Evolutionary conservation across 2,329 filamentous ascomycete genomes (phyloP).

Genomic region (Nigrograna mackinnonii): DNA sequence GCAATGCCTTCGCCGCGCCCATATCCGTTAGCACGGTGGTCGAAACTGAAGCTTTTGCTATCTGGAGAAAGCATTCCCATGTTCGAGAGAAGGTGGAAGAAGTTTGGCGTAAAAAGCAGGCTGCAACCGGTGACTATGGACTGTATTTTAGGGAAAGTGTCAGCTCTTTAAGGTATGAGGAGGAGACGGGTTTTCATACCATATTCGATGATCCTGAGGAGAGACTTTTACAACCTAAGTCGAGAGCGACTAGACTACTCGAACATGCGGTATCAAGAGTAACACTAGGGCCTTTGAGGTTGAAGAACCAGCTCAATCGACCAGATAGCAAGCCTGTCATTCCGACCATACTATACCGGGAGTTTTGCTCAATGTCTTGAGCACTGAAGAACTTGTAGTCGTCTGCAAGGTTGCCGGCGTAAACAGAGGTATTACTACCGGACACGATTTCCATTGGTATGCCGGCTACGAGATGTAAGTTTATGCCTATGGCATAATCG

Average conservation of each 20-base stretch:
- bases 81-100: too few species aligned
- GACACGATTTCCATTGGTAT: conserved; percentile 2
- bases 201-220: conserved; percentile 18
- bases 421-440: conserved; percentile 4
- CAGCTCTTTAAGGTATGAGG: too few species aligned
- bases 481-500: too few species aligned
- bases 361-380: too few species aligned
- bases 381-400: too few species aligned
- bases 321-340: too few species aligned
- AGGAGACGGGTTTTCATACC: too few species aligned
- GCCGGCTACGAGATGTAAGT: conserved; percentile 3
- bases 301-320: conserved; percentile 16
- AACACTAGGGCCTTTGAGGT: conserved; percentile 1
- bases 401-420: conserved; percentile 1
- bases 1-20: conserved; percentile 57
- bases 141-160: too few species aligned
- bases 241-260: conserved; percentile 12
- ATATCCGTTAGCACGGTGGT: background rate
- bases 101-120: conserved; percentile 6
- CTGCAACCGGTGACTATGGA: conserved; percentile 3
- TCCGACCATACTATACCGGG: too few species aligned
- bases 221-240: conserved; percentile 18
- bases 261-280: conserved; percentile 21
- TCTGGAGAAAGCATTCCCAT: conserved; percentile 24
- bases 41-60: conserved; percentile 15